phyloP scores from a whole-genome alignment of 2,329 filamentous ascomycete species.

The Coniochaeta prunicola region DNA sequence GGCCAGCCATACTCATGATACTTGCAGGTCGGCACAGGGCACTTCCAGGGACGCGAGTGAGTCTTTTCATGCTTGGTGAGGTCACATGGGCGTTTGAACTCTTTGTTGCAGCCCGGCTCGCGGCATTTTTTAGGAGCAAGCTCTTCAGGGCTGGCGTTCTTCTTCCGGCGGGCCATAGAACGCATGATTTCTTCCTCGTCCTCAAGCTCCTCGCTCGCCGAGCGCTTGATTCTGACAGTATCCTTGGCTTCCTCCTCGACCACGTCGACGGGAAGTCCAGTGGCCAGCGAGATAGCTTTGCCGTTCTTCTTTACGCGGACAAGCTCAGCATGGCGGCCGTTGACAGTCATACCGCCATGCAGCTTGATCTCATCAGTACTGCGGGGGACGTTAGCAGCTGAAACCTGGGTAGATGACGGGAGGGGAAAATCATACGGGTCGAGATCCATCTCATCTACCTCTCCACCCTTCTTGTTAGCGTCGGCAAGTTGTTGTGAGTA shows the following conservation, averaged over 20 bases:
- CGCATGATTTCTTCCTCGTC: conserved; percentile 79
- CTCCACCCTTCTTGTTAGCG: conserved; percentile 59
- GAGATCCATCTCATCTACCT: conserved; percentile 51
- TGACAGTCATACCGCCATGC: conserved; percentile 72
- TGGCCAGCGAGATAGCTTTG: conserved; percentile 70
- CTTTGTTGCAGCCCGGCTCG: conserved; percentile 72
- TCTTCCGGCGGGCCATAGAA: conserved; percentile 93
- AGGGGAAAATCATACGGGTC: conserved; percentile 36
- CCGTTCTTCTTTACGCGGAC: conserved; percentile 76
- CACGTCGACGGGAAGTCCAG: conserved; percentile 54
- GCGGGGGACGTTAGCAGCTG: conserved; percentile 15
- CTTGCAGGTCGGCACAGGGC: conserved; percentile 73
- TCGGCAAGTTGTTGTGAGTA: conserved; percentile 81
- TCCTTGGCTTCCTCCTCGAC: conserved; percentile 39
- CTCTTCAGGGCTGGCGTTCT: conserved; percentile 81
- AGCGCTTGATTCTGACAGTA: conserved; percentile 54
- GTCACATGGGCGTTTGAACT: conserved; percentile 96
- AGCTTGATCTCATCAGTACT: conserved; percentile 66
- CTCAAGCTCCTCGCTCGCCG: conserved; percentile 60
- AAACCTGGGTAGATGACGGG: conserved; percentile 4
- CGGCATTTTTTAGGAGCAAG: conserved; percentile 72
- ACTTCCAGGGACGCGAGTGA: conserved; percentile 95
- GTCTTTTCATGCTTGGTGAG: conserved; percentile 98
- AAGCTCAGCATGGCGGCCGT: conserved; percentile 76
- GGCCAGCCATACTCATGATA: conserved; percentile 89